Conservation (phyloP, 2,329 filamentous ascomycete genomes). For the Trichophyton simii region DNA sequence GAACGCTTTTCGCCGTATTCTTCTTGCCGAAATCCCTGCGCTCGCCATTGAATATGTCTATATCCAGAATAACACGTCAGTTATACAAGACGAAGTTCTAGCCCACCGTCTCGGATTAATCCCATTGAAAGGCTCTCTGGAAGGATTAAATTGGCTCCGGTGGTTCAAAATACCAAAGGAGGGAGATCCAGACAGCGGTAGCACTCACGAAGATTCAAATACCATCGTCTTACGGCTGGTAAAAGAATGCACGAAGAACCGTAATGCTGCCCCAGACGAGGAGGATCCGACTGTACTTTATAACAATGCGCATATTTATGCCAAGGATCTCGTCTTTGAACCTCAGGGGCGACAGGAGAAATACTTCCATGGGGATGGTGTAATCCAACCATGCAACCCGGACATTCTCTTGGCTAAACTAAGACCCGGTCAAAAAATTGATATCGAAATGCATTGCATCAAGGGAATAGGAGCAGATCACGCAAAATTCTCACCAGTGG, state of each 20-base stretch:
- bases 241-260: conserved; percentile 68
- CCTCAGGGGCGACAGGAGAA: conserved; percentile 61
- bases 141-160: conserved; percentile 68
- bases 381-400: conserved; percentile 69
- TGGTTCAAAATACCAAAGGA: conserved; percentile 65
- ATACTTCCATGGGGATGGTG: conserved; percentile 49
- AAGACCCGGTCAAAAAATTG: conserved; percentile 76
- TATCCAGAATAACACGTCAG: conserved; percentile 90
- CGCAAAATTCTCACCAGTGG: conserved; percentile 92
- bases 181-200: conserved; percentile 43
- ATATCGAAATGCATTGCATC: conserved; percentile 81
- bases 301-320: conserved; percentile 72
- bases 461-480: conserved; percentile 92
- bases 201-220: conserved; percentile 61
- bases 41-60: conserved; percentile 90
- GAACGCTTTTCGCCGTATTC: conserved; percentile 93
- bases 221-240: conserved; percentile 69
- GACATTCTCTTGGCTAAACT: conserved; percentile 92
- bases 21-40: conserved; percentile 87
- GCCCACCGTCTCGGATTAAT: conserved; percentile 81
- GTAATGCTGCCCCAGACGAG: conserved; percentile 56
- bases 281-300: conserved; percentile 76
- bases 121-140: conserved; percentile 66
- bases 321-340: conserved; percentile 61
- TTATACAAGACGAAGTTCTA: conserved; percentile 95